Evolutionary conservation across 495 filamentous ascomycete species (phyloP).

Genomic region (Extremus antarcticus): DNA sequence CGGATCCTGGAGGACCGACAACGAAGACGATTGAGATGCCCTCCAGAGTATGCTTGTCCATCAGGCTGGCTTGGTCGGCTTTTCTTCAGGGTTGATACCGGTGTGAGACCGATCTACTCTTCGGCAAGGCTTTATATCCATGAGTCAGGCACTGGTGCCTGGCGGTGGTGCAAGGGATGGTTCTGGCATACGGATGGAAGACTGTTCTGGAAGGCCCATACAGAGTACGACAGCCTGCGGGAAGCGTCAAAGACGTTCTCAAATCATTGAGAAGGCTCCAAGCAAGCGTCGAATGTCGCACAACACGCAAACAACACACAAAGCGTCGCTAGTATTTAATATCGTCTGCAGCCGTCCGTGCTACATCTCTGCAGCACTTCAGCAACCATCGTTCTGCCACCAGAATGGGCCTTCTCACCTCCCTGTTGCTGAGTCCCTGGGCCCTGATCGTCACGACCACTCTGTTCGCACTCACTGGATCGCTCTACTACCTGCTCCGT

Average conservation of each 20-base stretch:
- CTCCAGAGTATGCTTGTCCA: constrained; percentile 1
- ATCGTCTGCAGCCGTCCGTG: too few relatives aligned
- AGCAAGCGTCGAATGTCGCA: too few relatives aligned
- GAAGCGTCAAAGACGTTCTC: too few relatives aligned
- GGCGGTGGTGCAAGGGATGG: too few relatives aligned
- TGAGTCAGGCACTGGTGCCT: neutral
- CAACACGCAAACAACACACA: too few relatives aligned
- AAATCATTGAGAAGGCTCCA: too few relatives aligned
- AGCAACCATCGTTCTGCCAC: neutral
- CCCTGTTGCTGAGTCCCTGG: too few relatives aligned
- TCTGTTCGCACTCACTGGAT: neutral
- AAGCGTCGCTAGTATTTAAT: too few relatives aligned
- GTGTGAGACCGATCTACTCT: neutral
- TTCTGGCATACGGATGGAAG: too few relatives aligned
- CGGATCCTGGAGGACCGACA: constrained; percentile 1
- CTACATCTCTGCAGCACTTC: neutral
- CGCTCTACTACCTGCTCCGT: neutral
- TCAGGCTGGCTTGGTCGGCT: neutral
- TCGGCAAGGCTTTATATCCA: neutral
- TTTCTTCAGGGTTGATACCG: neutral
- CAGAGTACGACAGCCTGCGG: too few relatives aligned
- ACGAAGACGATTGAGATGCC: neutral
- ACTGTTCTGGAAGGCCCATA: too few relatives aligned
- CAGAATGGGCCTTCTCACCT: too few relatives aligned
- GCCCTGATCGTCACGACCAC: neutral